Base-by-base conservation (phyloP, 164 flowering plant genomes). In the Umbellularia californica region DNA sequence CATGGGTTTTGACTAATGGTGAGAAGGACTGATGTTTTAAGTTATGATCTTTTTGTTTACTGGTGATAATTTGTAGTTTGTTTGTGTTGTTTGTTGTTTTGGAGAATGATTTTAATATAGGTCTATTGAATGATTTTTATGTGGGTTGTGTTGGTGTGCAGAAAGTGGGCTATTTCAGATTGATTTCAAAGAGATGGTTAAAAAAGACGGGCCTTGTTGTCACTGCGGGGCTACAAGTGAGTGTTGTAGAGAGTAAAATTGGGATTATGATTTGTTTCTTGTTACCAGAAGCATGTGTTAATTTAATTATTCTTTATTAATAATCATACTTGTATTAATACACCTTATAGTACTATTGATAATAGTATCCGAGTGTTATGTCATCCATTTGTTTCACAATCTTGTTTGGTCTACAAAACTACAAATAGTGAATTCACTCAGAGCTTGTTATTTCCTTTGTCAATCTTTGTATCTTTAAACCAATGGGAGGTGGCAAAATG, bases 201-300 rank as follows among this genome's bases (percentile, higher is more conserved):
- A 64, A 64, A 23, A 64, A 64, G 35, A 30, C 6, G 66, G 66
- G 23, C 66, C 66, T 64, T 64, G 66, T 24, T 64, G 66, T 24
- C 66, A 64, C 27, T 64, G 66, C 24, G 66, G 66, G 66, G 66
- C 23, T 64, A 64, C 66, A 24, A 64, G 66, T 64, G 66, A 64
- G 66, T 22, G n/a, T 64, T 23, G 14, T 11, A 20, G 35, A 30
- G 35, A 30, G 35, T 30, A 4, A 5, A 30, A 30, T 30, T 30
- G 35, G 35, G 35, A 30, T 30, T 30, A 30, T 30, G 35, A 30
- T 30, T 30, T 30, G 35, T 30, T 30, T 30, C 35, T 30, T 30
- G 35, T 30, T 30, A 30, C 35, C 35, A 30, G 35, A 30, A 30
- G 35, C 35, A 30, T 5, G 35, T 30, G 35, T 30, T 30, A 4